Evolutionary conservation across 2,329 filamentous ascomycete species (phyloP).

Genomic region (Talaromyces sp.): DNA sequence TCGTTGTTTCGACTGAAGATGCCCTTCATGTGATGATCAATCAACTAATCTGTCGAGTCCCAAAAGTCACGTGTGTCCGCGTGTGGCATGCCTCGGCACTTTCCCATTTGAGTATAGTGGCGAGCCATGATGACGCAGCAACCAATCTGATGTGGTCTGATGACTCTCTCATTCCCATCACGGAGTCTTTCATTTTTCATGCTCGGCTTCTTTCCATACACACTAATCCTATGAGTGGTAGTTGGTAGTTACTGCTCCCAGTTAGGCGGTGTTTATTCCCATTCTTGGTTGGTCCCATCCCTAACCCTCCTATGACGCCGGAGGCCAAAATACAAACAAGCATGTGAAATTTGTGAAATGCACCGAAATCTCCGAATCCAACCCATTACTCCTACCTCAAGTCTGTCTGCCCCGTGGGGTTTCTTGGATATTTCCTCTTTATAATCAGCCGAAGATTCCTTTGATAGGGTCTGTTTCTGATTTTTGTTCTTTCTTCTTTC

Average conservation of each 20-base stretch:
- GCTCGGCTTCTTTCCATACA: no score
- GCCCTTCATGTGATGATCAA: neutral
- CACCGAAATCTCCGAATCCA: slow-evolving; percentile 5
- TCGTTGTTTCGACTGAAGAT: neutral
- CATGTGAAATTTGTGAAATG: slow-evolving; percentile 12
- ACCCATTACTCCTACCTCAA: neutral
- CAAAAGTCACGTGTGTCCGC: neutral
- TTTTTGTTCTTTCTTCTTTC: neutral
- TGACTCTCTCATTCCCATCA: neutral
- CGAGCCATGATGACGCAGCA: neutral
- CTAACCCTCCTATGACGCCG: slow-evolving; percentile 8
- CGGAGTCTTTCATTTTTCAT: neutral
- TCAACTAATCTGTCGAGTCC: no score
- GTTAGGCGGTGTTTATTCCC: neutral
- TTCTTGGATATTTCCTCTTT: neutral
- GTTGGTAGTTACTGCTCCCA: neutral
- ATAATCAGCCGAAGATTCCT: neutral
- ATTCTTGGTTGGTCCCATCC: neutral
- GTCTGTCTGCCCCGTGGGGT: slow-evolving; percentile 11
- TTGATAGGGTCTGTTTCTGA: neutral
- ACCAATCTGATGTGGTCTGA: neutral
- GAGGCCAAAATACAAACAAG: slow-evolving; percentile 1
- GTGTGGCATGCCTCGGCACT: neutral
- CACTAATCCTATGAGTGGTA: neutral
- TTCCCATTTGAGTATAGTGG: neutral